phyloP scores from a whole-genome alignment of 768 basidiomycete species.

The Tricholoma sp. region DNA sequence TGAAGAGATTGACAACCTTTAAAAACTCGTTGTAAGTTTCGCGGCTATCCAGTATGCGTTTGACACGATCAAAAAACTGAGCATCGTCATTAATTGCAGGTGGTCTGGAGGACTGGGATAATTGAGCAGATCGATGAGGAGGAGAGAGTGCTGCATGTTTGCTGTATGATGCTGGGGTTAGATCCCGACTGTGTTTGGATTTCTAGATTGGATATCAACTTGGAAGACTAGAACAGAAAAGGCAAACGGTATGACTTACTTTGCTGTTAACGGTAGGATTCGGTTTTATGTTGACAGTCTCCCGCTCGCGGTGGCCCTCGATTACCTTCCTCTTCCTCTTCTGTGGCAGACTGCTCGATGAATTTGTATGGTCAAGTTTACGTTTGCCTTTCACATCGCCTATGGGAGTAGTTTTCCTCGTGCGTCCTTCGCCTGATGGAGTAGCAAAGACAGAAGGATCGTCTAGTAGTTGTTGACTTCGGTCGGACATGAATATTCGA shows the following conservation, averaged over 20 bases:
- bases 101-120: constrained; percentile 22
- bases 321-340: constrained; percentile 67
- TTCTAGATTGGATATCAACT: constrained; percentile 24
- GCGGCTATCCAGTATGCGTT: constrained; percentile 61
- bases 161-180: constrained; percentile 32
- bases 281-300: constrained; percentile 27
- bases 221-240: constrained; percentile 5
- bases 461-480: constrained; percentile 44
- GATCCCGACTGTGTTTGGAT: constrained; percentile 36
- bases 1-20: constrained; percentile 91
- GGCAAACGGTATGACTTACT: constrained; percentile 22
- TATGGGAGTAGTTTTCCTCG: constrained; percentile 29
- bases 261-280: constrained; percentile 31
- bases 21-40: constrained; percentile 92
- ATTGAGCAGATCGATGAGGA: constrained; percentile 19
- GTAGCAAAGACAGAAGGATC: constrained; percentile 27
- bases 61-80: constrained; percentile 91
- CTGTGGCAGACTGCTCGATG: constrained; percentile 40
- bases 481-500: constrained; percentile 68
- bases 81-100: constrained; percentile 40
- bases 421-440: constrained; percentile 19
- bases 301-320: constrained; percentile 43
- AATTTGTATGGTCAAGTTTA: constrained; percentile 36
- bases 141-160: constrained; percentile 27
- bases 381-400: constrained; percentile 38